phyloP scores from a whole-genome alignment of 1,284 basidiomycete species.

The Melanopsichium pennsylvanicum region DNA sequence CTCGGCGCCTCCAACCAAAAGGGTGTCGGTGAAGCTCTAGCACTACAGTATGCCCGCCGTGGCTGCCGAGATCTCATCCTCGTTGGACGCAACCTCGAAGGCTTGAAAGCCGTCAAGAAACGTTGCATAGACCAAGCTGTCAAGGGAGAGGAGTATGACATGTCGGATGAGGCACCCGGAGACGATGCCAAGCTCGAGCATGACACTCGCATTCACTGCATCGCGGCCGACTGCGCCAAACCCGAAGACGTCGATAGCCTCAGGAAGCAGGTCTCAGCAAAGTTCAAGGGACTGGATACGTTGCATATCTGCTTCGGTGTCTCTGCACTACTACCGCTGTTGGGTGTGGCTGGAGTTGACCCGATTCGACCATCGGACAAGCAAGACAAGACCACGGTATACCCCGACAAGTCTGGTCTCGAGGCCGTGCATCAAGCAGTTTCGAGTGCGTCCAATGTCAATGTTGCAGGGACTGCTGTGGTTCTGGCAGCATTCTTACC shows the following conservation, averaged over 20 bases:
- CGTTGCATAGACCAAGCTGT: constrained; percentile 70
- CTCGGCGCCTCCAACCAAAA: constrained; percentile 76
- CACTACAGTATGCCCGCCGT: constrained; percentile 76
- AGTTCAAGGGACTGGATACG: constrained; percentile 83
- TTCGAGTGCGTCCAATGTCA: constrained; percentile 66
- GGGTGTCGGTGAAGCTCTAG: constrained; percentile 81
- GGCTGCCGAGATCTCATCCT: constrained; percentile 78
- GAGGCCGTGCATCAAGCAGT: constrained; percentile 66
- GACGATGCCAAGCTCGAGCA: constrained; percentile 53
- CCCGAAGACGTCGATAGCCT: constrained; percentile 76
- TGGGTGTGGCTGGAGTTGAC: constrained; percentile 76
- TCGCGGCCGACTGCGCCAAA: constrained; percentile 74
- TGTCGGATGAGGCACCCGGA: constrained; percentile 48
- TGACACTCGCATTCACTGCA: constrained; percentile 38
- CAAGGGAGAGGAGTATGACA: constrained; percentile 50
- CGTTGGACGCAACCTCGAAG: constrained; percentile 75
- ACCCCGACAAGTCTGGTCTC: constrained; percentile 66
- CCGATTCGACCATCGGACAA: constrained; percentile 61
- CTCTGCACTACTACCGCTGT: constrained; percentile 79
- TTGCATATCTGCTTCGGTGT: constrained; percentile 85
- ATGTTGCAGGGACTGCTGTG: constrained; percentile 68
- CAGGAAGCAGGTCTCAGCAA: constrained; percentile 70
- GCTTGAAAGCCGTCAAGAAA: constrained; percentile 72
- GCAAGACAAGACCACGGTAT: constrained; percentile 69
- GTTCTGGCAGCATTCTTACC: constrained; percentile 72